Base-by-base conservation (phyloP, 148 eudicot species). In the Cornus kousa region DNA sequence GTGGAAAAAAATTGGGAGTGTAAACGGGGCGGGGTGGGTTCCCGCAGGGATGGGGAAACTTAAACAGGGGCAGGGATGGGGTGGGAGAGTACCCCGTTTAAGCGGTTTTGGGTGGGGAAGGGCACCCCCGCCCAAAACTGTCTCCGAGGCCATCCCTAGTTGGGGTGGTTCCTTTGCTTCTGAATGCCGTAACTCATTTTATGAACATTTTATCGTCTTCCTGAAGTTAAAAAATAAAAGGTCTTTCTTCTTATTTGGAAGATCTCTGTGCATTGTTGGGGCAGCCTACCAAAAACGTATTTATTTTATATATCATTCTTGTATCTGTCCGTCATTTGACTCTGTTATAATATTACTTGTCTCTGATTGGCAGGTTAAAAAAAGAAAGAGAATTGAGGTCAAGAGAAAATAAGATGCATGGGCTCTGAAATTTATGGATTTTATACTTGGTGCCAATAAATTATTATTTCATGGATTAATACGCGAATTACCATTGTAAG, bases 401-500 rank as follows among this genome's bases (percentile, higher is more conserved):
- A 78, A 80, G 83, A 79, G 95, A 24, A 75, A 11, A 46, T 97
- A 94, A 87, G 98, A 94, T 82, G 82, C 68, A 78, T 94, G 98
- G 98, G 98, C 98, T 2, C 39, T 91, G 77, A 95, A 93, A 79
- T 78, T 95, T 46, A 79, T 91, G 64, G 91, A 92, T 83, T 93
- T 93, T 65, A 91, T 90, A 14, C 79, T 85, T 33, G 91, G 98
- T 77, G 87, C 87, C 67, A 93, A 93, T 81, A 97, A 93, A 80
- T 81, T 95, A 70, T 71, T 87, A 75, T 86, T 87, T 84, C 91
- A 95, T 22, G 98, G 98, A 71, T 87, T 95, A 77, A 93, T 97
- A 62, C 95, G 98, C 50, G 98, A 95, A 84, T 78, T 95, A 71
- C 97, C 97, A 24, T 43, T 95, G 98, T 95, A 85, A 90, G 98